Evolutionary conservation across 2,329 filamentous ascomycete genomes (phyloP).

Genomic region (Talaromyces funiculosus): DNA sequence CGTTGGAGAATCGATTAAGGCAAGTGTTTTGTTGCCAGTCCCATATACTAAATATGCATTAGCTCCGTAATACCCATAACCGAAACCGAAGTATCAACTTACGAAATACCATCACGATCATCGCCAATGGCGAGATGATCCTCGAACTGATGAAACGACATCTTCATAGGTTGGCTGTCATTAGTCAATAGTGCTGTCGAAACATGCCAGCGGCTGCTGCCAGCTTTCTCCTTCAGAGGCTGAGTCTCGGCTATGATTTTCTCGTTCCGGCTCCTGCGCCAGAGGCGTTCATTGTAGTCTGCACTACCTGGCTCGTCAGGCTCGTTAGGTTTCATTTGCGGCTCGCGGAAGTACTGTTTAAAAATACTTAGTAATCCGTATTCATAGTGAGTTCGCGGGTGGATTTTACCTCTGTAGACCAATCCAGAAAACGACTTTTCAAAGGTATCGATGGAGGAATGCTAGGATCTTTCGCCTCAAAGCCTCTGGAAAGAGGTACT

Average conservation of each 20-base stretch:
- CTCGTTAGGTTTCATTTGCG: constrained; percentile 95
- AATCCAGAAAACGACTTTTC: constrained; percentile 79
- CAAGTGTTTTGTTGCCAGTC: constrained; percentile 78
- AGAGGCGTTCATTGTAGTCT: constrained; percentile 92
- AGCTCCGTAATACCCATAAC: not conserved
- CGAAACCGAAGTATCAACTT: constrained; percentile 19
- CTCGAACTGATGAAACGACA: constrained; percentile 97
- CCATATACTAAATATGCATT: constrained; percentile 58
- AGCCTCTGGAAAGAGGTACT: constrained; percentile 74
- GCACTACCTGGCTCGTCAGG: constrained; percentile 93
- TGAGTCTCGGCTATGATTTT: constrained; percentile 87
- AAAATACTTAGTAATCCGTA: constrained; percentile 7
- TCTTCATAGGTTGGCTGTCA: constrained; percentile 78
- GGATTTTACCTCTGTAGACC: constrained; percentile 72
- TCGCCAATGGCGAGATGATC: constrained; percentile 91
- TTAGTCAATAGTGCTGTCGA: constrained; percentile 82
- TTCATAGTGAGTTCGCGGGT: constrained; percentile 15
- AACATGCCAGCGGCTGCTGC: constrained; percentile 80
- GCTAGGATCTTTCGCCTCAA: constrained; percentile 56
- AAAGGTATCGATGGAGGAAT: constrained; percentile 65
- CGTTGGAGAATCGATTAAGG: constrained; percentile 84
- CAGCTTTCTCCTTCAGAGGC: constrained; percentile 82
- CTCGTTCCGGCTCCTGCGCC: constrained; percentile 89
- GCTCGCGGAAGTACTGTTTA: constrained; percentile 80
- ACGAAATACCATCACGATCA: constrained; percentile 78